Percentiles rank a stretch among this genome's conserved stretches.
These are phyloP conservation scores for Podila epicladia DNA, from an alignment of 192 early-diverging fungal species.

Conservation along the genomic window DNA sequence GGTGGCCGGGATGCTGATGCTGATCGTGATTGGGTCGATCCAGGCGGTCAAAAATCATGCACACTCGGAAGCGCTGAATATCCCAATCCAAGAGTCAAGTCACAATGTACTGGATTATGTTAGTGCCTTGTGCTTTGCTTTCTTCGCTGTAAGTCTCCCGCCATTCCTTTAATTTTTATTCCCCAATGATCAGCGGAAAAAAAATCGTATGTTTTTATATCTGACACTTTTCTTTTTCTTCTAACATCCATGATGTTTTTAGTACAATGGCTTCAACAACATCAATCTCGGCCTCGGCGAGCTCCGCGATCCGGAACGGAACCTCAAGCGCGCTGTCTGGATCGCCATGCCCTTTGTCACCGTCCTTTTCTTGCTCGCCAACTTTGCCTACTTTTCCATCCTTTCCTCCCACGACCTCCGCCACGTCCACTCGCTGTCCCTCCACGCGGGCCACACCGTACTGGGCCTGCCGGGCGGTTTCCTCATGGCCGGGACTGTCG, in stretches of 20 bases:
- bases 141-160: conserved; percentile 41
- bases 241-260: neutral
- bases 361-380: conserved; percentile 46
- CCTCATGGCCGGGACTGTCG: conserved; percentile 36
- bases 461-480: conserved; percentile 35
- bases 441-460: conserved; percentile 43
- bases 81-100: conserved; percentile 37
- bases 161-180: no score
- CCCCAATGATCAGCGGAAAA: no score
- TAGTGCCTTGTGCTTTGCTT: conserved; percentile 46
- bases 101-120: conserved; percentile 46
- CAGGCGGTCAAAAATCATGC: conserved; percentile 46
- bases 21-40: conserved; percentile 41
- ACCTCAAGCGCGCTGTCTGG: conserved; percentile 43
- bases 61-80: conserved; percentile 29
- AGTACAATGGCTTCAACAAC: conserved; percentile 60
- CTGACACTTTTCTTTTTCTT: neutral
- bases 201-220: no score
- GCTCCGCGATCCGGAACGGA: conserved; percentile 38
- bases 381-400: conserved; percentile 52
- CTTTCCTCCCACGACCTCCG: conserved; percentile 47
- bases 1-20: conserved; percentile 39
- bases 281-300: conserved; percentile 50
- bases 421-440: conserved; percentile 43
- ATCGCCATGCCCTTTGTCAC: conserved; percentile 50